Base-by-base conservation (phyloP, 1,139 yeast species). In the Pichia sp. region DNA sequence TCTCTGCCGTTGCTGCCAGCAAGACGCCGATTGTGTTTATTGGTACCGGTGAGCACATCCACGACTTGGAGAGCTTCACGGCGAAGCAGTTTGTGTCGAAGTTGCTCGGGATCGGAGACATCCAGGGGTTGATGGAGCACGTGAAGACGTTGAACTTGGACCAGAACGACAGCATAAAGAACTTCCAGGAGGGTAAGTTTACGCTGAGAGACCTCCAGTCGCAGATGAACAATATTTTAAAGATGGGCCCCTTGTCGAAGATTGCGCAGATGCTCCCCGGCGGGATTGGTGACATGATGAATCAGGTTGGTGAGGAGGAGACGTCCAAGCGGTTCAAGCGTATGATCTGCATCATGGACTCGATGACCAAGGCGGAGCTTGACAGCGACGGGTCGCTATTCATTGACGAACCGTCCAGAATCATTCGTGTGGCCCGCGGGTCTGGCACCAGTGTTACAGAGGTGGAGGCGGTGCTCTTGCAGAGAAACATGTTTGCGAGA, bases 11-110 rank as follows among this genome's bases (percentile, higher is more conserved):
- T 54, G 99, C 99, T 0, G 95, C 97, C 1, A 92, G 99, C 13
- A 80, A 87, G 56, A 93, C 98, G 0, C 99, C 99, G n/a, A 87
- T 93, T 64, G 88, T 87, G 8, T 93, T 93, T 68, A 93, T 93
- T 57, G 99, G 99, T 79, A 92, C 98, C 1, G 99, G 99, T 67
- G 99, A 93, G 71, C 99, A 93, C 69, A 87, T 92, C 49, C 89
- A 87, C 55, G 99, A 93, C 69, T 80, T 93, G 60, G 99, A 93
- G 71, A 83, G 88, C 47, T 93, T 93, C 70, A 85, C 95, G 34
- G 97, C 99, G 26, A 81, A 85, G 57, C 85, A 93, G 57, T 93
- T 93, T 70, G 82, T 93, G 50, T 87, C 96, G 29, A 90, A 90
- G 69, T 76, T 93, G 57, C 77, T 93, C 57, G 99, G 99, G 8